Conservation (phyloP, 2,329 filamentous ascomycete species). For the Fusarium albosuccineum region DNA sequence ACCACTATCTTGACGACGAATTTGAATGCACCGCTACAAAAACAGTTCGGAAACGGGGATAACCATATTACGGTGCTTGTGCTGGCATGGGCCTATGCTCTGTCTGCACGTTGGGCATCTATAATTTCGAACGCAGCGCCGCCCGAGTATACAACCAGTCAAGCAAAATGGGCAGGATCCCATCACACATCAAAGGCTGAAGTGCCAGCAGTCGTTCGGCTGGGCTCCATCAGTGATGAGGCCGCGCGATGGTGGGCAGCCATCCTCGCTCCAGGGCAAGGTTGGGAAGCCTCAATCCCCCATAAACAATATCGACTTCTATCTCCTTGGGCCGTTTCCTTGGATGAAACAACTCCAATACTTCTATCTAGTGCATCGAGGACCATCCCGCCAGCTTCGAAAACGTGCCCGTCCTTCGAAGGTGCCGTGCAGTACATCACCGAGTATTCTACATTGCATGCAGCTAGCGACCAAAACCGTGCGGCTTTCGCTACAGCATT, state of each 20-base stretch:
- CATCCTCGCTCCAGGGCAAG: constrained; percentile 4
- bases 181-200: neutral
- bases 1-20: neutral
- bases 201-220: constrained; percentile 3
- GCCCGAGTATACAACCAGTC: constrained; percentile 7
- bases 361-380: neutral
- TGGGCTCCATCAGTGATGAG: neutral
- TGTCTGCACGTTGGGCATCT: constrained; percentile 10
- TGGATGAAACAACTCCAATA: neutral
- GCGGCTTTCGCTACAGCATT: constrained; percentile 2
- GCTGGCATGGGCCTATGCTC: constrained; percentile 14
- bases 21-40: neutral
- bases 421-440: neutral
- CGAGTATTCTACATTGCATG: constrained; percentile 7
- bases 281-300: constrained; percentile 6
- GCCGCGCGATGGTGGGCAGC: constrained; percentile 12
- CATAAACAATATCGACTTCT: neutral
- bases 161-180: neutral
- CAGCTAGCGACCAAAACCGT: constrained; percentile 4
- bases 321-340: constrained; percentile 11
- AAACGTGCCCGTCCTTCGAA: neutral
- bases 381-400: neutral
- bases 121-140: neutral
- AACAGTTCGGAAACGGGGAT: constrained; percentile 3
- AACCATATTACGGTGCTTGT: constrained; percentile 7